Conservation (phyloP, 768 basidiomycete species). For the Phaeotremella fagi region DNA sequence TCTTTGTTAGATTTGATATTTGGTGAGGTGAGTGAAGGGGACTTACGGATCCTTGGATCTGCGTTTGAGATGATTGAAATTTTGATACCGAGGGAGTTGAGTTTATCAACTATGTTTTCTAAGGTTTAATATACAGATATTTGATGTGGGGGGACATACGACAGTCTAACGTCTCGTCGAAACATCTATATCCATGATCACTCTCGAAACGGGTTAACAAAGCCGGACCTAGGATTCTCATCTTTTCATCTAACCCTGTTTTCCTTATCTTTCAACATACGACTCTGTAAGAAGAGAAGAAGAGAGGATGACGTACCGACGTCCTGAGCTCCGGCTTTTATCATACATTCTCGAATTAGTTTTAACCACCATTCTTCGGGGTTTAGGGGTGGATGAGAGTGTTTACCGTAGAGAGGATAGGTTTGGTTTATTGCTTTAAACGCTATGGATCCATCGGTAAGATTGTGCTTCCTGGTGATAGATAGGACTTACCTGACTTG, state of each 20-base stretch:
- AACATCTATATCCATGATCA: constrained; percentile 35
- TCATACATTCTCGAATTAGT: constrained; percentile 35
- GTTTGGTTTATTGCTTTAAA: constrained; percentile 27
- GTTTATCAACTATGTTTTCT: constrained; percentile 31
- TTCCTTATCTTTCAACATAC: background rate
- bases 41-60: constrained; percentile 44
- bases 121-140: too few relatives aligned
- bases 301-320: constrained; percentile 13
- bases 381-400: constrained; percentile 20
- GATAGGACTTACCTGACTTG: constrained; percentile 29
- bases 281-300: background rate
- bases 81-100: constrained; percentile 29
- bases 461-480: too few relatives aligned
- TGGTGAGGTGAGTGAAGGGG: background rate
- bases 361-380: constrained; percentile 44
- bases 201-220: constrained; percentile 40
- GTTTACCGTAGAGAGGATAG: constrained; percentile 40
- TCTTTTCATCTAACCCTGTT: constrained; percentile 21
- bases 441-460: too few relatives aligned
- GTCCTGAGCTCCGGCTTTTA: constrained; percentile 25
- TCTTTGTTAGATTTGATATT: background rate
- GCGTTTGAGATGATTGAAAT: constrained; percentile 42
- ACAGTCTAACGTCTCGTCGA: constrained; percentile 34
- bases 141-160: constrained; percentile 22
- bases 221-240: constrained; percentile 21